phyloP scores from a whole-genome alignment of 805 yeast species.

The Saccharomycopsis oosterbeekiorum region DNA sequence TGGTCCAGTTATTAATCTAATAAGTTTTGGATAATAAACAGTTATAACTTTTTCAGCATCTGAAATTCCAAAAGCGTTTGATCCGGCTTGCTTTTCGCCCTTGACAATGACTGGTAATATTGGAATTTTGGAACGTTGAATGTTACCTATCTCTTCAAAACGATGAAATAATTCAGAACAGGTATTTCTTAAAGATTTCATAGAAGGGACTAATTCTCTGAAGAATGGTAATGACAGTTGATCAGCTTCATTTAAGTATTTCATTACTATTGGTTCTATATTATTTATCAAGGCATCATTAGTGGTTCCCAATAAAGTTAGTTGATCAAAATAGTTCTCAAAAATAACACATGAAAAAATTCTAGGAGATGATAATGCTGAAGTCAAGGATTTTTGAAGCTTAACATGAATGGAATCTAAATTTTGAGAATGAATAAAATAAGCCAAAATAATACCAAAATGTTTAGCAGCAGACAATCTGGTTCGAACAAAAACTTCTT shows the following conservation, averaged over 20 bases:
- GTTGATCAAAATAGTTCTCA: constrained; percentile 48
- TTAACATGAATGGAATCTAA: constrained; percentile 25
- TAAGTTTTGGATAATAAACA: constrained; percentile 57
- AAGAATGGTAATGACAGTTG: constrained; percentile 38
- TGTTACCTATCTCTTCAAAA: constrained; percentile 66
- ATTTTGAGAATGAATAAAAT: constrained; percentile 33
- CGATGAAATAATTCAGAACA: constrained; percentile 75
- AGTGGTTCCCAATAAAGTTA: constrained; percentile 20
- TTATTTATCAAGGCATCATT: neutral
- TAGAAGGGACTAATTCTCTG: constrained; percentile 78
- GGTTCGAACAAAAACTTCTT: constrained; percentile 62
- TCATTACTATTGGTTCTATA: constrained; percentile 9
- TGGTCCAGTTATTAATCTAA: constrained; percentile 53
- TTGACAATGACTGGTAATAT: constrained; percentile 82
- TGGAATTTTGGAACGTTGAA: constrained; percentile 64
- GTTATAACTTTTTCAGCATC: constrained; percentile 62
- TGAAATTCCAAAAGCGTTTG: constrained; percentile 78
- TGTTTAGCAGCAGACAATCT: constrained; percentile 70
- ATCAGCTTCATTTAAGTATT: constrained; percentile 32
- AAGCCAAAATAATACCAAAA: constrained; percentile 55
- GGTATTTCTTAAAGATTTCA: constrained; percentile 77
- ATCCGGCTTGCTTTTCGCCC: constrained; percentile 91
- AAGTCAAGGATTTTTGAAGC: constrained; percentile 34
- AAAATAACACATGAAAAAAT: constrained; percentile 58
- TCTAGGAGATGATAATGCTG: constrained; percentile 75